Percentiles rank a stretch among this genome's conserved stretches.
Evolutionary conservation across 768 basidiomycete species (phyloP).

Genomic region (Psilocybe tampanensis): DNA sequence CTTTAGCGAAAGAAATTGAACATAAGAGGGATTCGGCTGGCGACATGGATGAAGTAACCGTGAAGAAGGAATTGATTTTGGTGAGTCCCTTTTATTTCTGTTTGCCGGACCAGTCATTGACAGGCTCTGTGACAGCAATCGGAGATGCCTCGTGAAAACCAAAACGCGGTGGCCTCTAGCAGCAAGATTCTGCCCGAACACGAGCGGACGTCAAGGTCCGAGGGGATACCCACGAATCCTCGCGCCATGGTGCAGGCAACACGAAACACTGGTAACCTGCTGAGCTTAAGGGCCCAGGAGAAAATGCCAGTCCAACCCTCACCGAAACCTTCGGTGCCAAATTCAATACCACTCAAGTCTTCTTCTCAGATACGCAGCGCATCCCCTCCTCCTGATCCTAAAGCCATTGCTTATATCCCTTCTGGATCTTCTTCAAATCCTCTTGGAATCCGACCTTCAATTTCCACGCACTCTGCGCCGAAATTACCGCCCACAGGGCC

Average conservation of each 20-base stretch:
- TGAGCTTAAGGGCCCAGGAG: constrained; percentile 1
- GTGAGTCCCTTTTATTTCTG: background rate
- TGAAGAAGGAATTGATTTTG: constrained; percentile 11
- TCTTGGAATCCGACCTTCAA: constrained; percentile 49
- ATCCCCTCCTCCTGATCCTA: constrained; percentile 38
- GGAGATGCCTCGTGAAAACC: background rate
- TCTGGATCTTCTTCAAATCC: constrained; percentile 51
- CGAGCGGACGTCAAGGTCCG: constrained; percentile 6
- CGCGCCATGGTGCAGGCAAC: constrained; percentile 5
- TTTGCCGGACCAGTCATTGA: background rate
- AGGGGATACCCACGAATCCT: constrained; percentile 1
- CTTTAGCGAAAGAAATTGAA: background rate
- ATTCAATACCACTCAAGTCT: background rate
- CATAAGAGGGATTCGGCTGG: background rate
- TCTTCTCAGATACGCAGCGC: background rate
- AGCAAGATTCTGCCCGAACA: constrained; percentile 25
- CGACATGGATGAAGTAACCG: background rate
- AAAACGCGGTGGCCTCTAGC: constrained; percentile 39
- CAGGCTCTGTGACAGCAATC: background rate
- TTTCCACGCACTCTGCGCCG: background rate
- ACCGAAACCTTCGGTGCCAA: constrained; percentile 3
- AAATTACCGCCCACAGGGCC: constrained; percentile 30
- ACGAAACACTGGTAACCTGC: background rate
- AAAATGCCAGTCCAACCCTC: background rate
- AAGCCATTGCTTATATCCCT: constrained; percentile 40